Conservation (phyloP, 305 asterid genomes). For the Fraxinus greggii region DNA sequence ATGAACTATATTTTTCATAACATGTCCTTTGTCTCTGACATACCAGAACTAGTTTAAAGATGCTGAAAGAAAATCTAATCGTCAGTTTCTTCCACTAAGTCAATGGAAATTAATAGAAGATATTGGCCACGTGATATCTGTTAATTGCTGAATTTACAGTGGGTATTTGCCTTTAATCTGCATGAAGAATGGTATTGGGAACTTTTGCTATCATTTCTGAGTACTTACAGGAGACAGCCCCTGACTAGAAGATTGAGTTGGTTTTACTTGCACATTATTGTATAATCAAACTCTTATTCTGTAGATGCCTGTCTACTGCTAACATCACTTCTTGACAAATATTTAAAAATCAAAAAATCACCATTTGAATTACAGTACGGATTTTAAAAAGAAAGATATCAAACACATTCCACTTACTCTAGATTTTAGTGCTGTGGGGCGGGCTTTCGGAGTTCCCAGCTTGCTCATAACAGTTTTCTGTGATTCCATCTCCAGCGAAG, state of each 20-base stretch:
- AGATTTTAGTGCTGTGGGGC: slow-evolving; percentile 71
- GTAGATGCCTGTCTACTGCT: background rate
- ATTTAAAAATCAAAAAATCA: background rate
- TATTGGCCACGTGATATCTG: background rate
- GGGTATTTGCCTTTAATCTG: slow-evolving; percentile 2
- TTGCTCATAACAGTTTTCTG: slow-evolving; percentile 72
- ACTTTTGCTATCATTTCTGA: slow-evolving; percentile 7
- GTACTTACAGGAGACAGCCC: slow-evolving; percentile 2
- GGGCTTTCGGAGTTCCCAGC: slow-evolving; percentile 74
- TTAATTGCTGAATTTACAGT: background rate
- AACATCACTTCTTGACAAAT: background rate
- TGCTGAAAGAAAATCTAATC: slow-evolving; percentile 1
- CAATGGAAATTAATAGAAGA: background rate
- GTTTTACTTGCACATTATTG: background rate
- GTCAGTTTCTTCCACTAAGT: background rate
- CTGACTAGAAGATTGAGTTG: background rate
- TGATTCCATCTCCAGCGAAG: slow-evolving; percentile 89
- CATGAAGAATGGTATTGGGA: slow-evolving; percentile 5
- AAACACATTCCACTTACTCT: slow-evolving; percentile 56
- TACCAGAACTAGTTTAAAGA: background rate
- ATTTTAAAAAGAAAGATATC: slow-evolving; percentile 1
- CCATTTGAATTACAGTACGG: slow-evolving; percentile 8
- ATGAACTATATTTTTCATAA: background rate
- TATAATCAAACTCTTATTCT: background rate
- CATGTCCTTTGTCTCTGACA: background rate